Percentiles rank a stretch among this genome's conserved stretches.
Evolutionary conservation across 805 yeast species (phyloP).

Genomic region (Yamadazyma ubonensis): DNA sequence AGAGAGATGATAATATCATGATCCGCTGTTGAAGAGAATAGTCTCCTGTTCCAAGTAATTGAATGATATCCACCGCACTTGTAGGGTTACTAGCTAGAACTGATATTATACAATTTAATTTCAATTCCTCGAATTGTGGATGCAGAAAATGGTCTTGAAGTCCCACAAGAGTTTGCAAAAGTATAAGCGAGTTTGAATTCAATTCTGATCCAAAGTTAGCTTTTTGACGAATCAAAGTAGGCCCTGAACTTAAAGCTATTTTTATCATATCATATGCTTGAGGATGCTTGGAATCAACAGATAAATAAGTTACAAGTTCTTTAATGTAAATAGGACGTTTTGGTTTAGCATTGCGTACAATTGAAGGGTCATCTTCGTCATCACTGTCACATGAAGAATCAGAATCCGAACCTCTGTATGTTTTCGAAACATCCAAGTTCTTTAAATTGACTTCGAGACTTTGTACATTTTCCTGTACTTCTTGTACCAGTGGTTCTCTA

Average conservation of each 20-base stretch:
- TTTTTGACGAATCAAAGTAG: slow-evolving; percentile 66
- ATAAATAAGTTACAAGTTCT: slow-evolving; percentile 62
- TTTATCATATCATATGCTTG: slow-evolving; percentile 49
- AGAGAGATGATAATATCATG: slow-evolving; percentile 62
- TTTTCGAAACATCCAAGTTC: slow-evolving; percentile 5
- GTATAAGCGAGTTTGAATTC: slow-evolving; percentile 35
- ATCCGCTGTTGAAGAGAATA: slow-evolving; percentile 78
- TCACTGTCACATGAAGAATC: slow-evolving; percentile 29
- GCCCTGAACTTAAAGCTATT: slow-evolving; percentile 51
- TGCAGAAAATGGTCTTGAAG: slow-evolving; percentile 58
- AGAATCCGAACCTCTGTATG: slow-evolving; percentile 18
- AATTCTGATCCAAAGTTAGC: slow-evolving; percentile 56
- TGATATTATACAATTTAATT: slow-evolving; percentile 64
- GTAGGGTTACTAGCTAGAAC: slow-evolving; percentile 51
- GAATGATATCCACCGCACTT: slow-evolving; percentile 45
- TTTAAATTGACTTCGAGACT: background rate
- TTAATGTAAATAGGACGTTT: slow-evolving; percentile 66
- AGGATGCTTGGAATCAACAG: slow-evolving; percentile 43
- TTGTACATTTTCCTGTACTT: too few relatives aligned
- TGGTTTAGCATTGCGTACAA: slow-evolving; percentile 33
- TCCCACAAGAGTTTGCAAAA: slow-evolving; percentile 52
- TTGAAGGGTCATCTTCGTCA: slow-evolving; percentile 55
- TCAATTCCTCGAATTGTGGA: slow-evolving; percentile 58
- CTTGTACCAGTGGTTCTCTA: too few relatives aligned
- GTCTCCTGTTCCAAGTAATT: slow-evolving; percentile 64